Evolutionary conservation across 306 rosid genomes (phyloP), one percentile per base, ranked within the genome.

Genomic region (Vicia sativa): DNA sequence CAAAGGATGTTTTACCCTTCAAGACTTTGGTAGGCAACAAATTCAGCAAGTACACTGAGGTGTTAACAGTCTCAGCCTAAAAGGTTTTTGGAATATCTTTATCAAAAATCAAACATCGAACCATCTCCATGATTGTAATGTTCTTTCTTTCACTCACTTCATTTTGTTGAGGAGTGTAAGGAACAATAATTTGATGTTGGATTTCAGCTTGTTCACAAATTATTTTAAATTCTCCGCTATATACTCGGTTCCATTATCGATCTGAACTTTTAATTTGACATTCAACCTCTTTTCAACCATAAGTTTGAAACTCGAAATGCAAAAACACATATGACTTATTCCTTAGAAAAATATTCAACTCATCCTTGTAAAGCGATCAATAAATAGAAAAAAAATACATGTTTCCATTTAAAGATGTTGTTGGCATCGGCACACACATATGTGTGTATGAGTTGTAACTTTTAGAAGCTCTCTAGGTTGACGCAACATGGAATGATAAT

Each of bases 1-100:
- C 26, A 2, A 23, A 23, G 26, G 1, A 2, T 23, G 1, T 23
- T 23, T 23, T 23, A 2, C 26, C 1, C n/a, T n/a, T n/a, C n/a
- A n/a, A n/a, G n/a, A n/a, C n/a, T n/a, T n/a, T n/a, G n/a, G n/a
- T n/a, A n/a, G n/a, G n/a, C n/a, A n/a, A n/a, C n/a, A n/a, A n/a
- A n/a, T n/a, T n/a, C n/a, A n/a, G n/a, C n/a, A n/a, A 23, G 23
- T 87, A 11, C 42, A 92, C 77, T 37, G 93, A 87, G 73, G 76
- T 71, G 67, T 89, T 81, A 15, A 23, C 26, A 23, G 1, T 23
- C 26, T 23, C 26, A 23, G 2, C 26, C 26, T 2, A 23, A 23
- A 23, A 23, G 26, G 26, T 23, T 23, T 23, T 3, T 82, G 80
- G 14, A 12, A 42, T 42, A 9, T 11, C 3, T 38, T 38, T 38